A percentile compares a stretch with the other conserved stretches of the same genome.
These are phyloP conservation scores for Leccinum aurantiacum DNA, from an alignment of 768 basidiomycete genomes.

Conservation along the genomic window DNA sequence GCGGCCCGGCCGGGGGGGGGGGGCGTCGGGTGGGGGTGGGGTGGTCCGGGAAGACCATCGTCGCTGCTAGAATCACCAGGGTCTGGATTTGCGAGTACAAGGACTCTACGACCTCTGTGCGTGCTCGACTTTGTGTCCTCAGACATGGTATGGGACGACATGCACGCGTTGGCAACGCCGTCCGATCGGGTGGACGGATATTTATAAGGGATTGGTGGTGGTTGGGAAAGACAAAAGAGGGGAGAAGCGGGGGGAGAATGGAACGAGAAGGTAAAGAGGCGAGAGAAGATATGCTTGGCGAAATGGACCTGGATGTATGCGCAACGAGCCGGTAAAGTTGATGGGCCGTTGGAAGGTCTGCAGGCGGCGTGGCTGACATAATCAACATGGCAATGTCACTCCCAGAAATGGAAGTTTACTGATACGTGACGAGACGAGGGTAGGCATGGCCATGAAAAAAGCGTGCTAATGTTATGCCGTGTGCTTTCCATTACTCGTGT, in stretches of 20 bases:
- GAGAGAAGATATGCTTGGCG: conserved; percentile 16
- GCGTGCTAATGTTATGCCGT: conserved; percentile 3
- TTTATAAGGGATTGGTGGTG: not conserved
- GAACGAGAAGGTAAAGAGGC: not conserved
- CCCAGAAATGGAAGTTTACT: conserved; percentile 1
- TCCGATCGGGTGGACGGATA: conserved; percentile 19
- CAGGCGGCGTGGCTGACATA: conserved; percentile 32
- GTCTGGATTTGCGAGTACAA: conserved; percentile 63
- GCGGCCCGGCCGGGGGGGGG: too few species aligned
- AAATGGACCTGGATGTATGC: conserved; percentile 30
- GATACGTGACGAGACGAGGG: not conserved
- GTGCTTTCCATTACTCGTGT: conserved; percentile 21
- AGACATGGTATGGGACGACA: conserved; percentile 49
- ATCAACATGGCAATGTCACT: conserved; percentile 26
- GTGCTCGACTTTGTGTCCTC: conserved; percentile 52
- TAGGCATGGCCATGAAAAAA: not conserved
- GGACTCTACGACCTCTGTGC: conserved; percentile 39
- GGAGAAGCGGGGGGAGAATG: not conserved
- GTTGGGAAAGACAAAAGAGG: not conserved
- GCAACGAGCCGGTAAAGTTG: conserved; percentile 27
- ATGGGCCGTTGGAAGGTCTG: conserved; percentile 27
- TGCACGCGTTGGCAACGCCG: conserved; percentile 32
- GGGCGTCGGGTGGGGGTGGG: conserved; percentile 14
- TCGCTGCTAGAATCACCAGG: conserved; percentile 46
- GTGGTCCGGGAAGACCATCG: conserved; percentile 31